phyloP scores from a whole-genome alignment of 148 eudicot genomes.

The Hydrangea macrophylla region DNA sequence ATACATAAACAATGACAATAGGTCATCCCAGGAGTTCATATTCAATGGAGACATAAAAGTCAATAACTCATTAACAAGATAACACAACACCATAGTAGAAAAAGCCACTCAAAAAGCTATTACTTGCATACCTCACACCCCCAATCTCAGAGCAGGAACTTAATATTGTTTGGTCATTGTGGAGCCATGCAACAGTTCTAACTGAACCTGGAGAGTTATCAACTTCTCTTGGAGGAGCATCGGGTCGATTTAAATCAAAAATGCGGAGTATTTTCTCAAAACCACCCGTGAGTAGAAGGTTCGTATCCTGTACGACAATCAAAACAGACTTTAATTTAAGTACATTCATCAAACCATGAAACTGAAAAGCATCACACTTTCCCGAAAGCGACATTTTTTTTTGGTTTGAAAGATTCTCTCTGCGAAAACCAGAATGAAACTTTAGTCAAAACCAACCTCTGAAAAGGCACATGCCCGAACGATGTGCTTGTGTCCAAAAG shows the following conservation, averaged over 20 bases:
- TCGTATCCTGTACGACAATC: constrained; percentile 50
- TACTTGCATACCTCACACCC: constrained; percentile 71
- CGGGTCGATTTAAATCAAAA: constrained; percentile 81
- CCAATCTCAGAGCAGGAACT: constrained; percentile 86
- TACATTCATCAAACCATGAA: neutral
- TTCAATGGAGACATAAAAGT: neutral
- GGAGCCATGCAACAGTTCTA: constrained; percentile 87
- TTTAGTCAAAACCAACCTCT: constrained; percentile 48
- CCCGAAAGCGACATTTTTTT: no score
- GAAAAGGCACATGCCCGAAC: constrained; percentile 93
- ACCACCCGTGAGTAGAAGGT: constrained; percentile 83
- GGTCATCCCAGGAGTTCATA: neutral
- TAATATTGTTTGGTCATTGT: constrained; percentile 90
- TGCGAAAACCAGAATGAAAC: no score
- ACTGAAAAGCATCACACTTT: neutral
- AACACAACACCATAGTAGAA: neutral
- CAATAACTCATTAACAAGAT: neutral
- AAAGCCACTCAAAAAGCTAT: neutral
- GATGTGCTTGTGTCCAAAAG: constrained; percentile 96
- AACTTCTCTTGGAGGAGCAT: constrained; percentile 89
- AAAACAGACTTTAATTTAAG: neutral
- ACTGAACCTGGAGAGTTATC: constrained; percentile 94
- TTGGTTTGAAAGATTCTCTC: no score
- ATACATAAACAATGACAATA: neutral
- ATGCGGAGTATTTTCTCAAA: constrained; percentile 85